These are phyloP conservation scores for Neonectria magnoliae DNA, from an alignment of 2,329 filamentous ascomycete genomes.

Conservation along the genomic window DNA sequence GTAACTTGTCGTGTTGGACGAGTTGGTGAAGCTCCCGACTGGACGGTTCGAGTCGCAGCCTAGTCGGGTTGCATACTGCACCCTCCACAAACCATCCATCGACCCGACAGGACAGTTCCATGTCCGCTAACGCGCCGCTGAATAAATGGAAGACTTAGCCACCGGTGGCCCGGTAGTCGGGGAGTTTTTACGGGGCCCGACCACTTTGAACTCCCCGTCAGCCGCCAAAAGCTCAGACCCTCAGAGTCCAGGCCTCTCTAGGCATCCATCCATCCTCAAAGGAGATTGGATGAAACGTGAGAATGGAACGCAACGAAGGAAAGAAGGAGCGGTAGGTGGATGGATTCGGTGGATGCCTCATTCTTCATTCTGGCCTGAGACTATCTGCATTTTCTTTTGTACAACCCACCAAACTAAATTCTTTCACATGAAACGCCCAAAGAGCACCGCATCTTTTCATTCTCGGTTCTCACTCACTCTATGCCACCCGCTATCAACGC, in stretches of 20 bases:
- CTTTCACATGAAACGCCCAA: neutral
- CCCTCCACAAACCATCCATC: no score
- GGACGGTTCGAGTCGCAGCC: neutral
- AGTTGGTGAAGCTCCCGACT: neutral
- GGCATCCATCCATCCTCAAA: no score
- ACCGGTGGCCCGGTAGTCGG: neutral
- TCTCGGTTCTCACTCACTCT: neutral
- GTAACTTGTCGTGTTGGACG: neutral
- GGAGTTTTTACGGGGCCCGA: neutral
- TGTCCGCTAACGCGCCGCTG: neutral
- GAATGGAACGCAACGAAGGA: no score
- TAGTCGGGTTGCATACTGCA: neutral
- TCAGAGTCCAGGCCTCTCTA: no score
- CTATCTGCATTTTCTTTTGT: no score
- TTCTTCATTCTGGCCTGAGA: no score
- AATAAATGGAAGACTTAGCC: neutral
- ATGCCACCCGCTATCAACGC: no score
- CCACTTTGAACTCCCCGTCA: slow-evolving; percentile 9
- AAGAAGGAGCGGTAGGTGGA: no score
- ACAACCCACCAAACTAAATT: no score
- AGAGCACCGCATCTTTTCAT: neutral
- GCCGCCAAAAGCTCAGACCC: no score
- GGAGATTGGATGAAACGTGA: no score
- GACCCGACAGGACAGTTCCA: neutral
- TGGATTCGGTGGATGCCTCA: no score